Evolutionary conservation across 345 rosid genomes (phyloP).

Genomic region (Adansonia digitata): DNA sequence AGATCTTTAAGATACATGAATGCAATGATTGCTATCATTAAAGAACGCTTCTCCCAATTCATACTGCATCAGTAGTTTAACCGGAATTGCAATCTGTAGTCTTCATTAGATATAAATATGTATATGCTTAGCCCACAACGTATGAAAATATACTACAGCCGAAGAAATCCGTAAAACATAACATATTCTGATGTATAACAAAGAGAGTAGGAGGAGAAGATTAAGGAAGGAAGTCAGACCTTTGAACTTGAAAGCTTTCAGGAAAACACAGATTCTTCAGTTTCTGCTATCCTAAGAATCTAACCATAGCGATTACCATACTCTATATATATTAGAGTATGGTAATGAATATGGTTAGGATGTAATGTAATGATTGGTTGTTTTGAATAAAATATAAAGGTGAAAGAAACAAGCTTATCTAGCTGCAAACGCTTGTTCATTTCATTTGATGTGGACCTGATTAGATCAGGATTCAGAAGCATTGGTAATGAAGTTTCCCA

Average conservation of each 20-base stretch:
- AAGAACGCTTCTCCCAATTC: too few relatives aligned
- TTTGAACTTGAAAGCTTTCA: background rate
- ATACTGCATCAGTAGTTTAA: too few relatives aligned
- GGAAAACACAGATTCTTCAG: background rate
- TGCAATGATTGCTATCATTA: too few relatives aligned
- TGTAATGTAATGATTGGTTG: background rate
- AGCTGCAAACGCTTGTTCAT: background rate
- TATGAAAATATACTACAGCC: background rate
- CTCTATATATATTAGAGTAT: background rate
- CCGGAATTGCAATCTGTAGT: too few relatives aligned
- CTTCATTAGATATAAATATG: too few relatives aligned
- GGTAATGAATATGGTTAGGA: background rate
- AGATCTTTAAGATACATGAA: too few relatives aligned
- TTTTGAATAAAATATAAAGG: background rate
- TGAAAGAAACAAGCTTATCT: background rate
- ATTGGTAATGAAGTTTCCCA: slow-evolving; percentile 4
- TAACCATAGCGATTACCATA: too few relatives aligned
- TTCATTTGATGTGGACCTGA: background rate
- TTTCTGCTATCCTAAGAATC: background rate
- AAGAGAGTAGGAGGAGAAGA: background rate
- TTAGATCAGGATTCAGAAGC: background rate
- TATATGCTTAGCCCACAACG: too few relatives aligned
- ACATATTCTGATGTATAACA: background rate
- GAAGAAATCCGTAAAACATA: background rate
- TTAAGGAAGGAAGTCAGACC: background rate